A percentile compares a stretch with the other conserved stretches of the same genome.
These are phyloP conservation scores for Trypanosoma vivax DNA, from an alignment of 208 protist species.

Conservation along the genomic window DNA sequence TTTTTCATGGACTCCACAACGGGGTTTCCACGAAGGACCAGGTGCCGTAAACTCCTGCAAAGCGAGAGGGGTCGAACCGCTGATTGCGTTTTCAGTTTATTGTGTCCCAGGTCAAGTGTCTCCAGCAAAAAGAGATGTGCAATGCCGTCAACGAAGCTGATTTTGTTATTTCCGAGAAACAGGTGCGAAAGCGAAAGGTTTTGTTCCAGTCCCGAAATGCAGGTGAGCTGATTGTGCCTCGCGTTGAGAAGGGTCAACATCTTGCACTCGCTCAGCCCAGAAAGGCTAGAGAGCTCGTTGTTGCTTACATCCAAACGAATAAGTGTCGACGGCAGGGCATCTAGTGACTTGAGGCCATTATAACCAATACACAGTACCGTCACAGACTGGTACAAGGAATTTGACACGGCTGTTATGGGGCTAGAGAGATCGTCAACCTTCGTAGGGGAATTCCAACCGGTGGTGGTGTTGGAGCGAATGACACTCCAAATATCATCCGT, in stretches of 20 bases:
- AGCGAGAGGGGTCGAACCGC: slow-evolving; percentile 71
- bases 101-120: slow-evolving; percentile 80
- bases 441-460: background rate
- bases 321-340: slow-evolving; percentile 51
- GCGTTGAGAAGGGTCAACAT: slow-evolving; percentile 82
- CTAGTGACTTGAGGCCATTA: slow-evolving; percentile 48
- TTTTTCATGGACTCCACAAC: slow-evolving; percentile 28
- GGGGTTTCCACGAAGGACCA: slow-evolving; percentile 75
- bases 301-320: slow-evolving; percentile 76
- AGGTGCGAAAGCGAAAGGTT: slow-evolving; percentile 57
- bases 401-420: background rate
- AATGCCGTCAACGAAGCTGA: slow-evolving; percentile 52
- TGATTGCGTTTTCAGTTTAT: slow-evolving; percentile 42
- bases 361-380: slow-evolving; percentile 67
- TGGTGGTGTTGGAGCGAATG: slow-evolving; percentile 25
- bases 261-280: slow-evolving; percentile 47
- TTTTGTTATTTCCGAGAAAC: slow-evolving; percentile 77
- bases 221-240: slow-evolving; percentile 45
- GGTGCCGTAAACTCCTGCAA: slow-evolving; percentile 43
- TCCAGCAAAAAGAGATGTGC: slow-evolving; percentile 76
- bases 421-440: background rate
- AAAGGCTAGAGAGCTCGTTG: slow-evolving; percentile 50
- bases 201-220: slow-evolving; percentile 40
- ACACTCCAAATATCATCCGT: slow-evolving; percentile 56
- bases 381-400: slow-evolving; percentile 18